phyloP scores from a whole-genome alignment of 2,329 filamentous ascomycete genomes.

The Elsinoe batatas region DNA sequence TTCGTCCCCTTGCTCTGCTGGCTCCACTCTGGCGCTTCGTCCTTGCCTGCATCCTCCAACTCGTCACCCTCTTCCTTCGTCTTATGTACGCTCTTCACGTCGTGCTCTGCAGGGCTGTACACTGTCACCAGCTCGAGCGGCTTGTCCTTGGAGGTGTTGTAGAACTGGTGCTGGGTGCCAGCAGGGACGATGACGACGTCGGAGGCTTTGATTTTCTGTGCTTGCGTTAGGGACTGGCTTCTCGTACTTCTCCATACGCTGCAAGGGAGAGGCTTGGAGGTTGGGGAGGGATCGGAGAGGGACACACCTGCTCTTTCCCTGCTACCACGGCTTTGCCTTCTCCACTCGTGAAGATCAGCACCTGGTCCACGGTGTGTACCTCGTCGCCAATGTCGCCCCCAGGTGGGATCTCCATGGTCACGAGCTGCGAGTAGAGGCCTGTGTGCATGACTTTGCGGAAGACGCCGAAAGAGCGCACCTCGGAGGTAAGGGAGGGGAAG shows the following conservation, averaged over 20 bases:
- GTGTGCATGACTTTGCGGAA: conserved; percentile 55
- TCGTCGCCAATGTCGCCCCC: conserved; percentile 58
- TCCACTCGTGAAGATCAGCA: conserved; percentile 54
- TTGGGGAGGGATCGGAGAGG: conserved; percentile 16
- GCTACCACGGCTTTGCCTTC: conserved; percentile 48
- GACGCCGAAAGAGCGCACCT: conserved; percentile 46
- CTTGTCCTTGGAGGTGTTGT: conserved; percentile 47
- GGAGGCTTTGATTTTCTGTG: conserved; percentile 41
- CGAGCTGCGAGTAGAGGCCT: conserved; percentile 52
- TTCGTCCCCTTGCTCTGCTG: conserved; percentile 48
- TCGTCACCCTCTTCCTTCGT: conserved; percentile 54
- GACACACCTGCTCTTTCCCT: conserved; percentile 44
- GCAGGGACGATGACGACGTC: conserved; percentile 54
- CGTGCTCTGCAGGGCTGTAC: conserved; percentile 54
- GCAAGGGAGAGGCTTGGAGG: too few relatives aligned
- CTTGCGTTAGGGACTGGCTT: conserved; percentile 14
- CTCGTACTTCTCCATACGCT: too few relatives aligned
- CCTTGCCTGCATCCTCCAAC: conserved; percentile 51
- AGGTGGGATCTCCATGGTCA: conserved; percentile 55
- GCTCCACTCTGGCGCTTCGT: conserved; percentile 52
- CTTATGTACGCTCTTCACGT: conserved; percentile 49
- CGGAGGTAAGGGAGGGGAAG: conserved; percentile 47
- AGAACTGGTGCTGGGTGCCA: conserved; percentile 56
- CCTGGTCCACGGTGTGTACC: conserved; percentile 56
- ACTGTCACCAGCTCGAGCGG: conserved; percentile 54